Conservation (phyloP, 768 basidiomycete species). For the Harrya chromipes region DNA sequence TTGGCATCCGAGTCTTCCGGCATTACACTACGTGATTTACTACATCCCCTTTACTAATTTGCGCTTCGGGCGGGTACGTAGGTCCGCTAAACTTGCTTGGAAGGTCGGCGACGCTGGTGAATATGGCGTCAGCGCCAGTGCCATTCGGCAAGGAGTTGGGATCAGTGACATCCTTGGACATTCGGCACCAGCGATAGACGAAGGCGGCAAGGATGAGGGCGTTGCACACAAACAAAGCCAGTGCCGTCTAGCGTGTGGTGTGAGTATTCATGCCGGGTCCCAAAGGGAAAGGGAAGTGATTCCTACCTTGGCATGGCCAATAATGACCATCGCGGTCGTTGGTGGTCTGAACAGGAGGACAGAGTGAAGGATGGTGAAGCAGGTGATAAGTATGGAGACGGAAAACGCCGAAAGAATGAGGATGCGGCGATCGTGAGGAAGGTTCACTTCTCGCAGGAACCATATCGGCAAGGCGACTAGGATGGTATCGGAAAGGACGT, state of each 20-base stretch:
- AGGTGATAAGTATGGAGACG: slow-evolving; percentile 20
- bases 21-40: too few relatives aligned
- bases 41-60: too few relatives aligned
- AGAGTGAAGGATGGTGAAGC: slow-evolving; percentile 23
- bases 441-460: slow-evolving; percentile 16
- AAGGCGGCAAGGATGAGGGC: slow-evolving; percentile 19
- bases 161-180: not conserved
- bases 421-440: slow-evolving; percentile 15
- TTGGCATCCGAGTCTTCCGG: too few relatives aligned
- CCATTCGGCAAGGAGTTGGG: not conserved
- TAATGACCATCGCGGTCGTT: slow-evolving; percentile 2
- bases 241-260: slow-evolving; percentile 8
- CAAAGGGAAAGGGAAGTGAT: not conserved
- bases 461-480: slow-evolving; percentile 16
- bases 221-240: slow-evolving; percentile 22
- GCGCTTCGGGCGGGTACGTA: too few relatives aligned
- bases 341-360: slow-evolving; percentile 15
- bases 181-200: slow-evolving; percentile 13
- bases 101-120: slow-evolving; percentile 18
- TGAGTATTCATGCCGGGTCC: too few relatives aligned
- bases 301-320: slow-evolving; percentile 26
- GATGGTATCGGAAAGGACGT: slow-evolving; percentile 18
- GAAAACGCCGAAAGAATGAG: slow-evolving; percentile 23
- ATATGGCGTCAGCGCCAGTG: not conserved
- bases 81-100: slow-evolving; percentile 14